A percentile compares a stretch with the other conserved stretches of the same genome.
These are phyloP conservation scores for Prunus mongolica DNA, from an alignment of 306 rosid genomes.

Conservation along the genomic window DNA sequence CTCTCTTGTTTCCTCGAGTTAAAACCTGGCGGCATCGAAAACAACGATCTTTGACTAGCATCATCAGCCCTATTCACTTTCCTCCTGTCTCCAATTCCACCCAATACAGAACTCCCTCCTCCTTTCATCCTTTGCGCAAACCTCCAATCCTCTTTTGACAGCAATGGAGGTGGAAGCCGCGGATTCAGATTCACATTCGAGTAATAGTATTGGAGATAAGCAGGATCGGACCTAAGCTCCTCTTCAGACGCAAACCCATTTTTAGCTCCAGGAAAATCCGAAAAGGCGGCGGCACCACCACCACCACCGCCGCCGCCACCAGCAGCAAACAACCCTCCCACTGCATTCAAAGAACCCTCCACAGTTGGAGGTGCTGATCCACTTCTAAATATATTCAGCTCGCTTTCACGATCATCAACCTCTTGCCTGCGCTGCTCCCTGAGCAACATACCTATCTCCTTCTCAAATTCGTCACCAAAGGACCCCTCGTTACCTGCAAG, in stretches of 20 bases:
- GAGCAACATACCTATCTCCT: conserved; percentile 80
- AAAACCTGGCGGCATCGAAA: conserved; percentile 75
- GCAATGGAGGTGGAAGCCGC: conserved; percentile 79
- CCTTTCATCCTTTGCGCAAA: conserved; percentile 68
- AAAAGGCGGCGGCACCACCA: conserved; percentile 14
- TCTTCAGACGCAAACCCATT: conserved; percentile 74
- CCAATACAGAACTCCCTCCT: conserved; percentile 60
- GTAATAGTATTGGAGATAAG: conserved; percentile 71
- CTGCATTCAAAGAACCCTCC: conserved; percentile 80
- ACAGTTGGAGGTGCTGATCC: conserved; percentile 95
- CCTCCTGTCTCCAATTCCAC: conserved; percentile 90
- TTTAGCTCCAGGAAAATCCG: conserved; percentile 47
- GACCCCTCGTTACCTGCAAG: conserved; percentile 74
- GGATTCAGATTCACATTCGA: conserved; percentile 84
- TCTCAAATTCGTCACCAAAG: conserved; percentile 83
- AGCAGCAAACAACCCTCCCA: conserved; percentile 66
- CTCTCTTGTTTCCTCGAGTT: conserved; percentile 52
- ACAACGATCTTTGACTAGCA: conserved; percentile 49
- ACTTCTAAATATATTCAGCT: conserved; percentile 72
- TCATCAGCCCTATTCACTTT: conserved; percentile 53
- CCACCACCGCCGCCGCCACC: conserved; percentile 14
- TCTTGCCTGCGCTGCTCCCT: conserved; percentile 77
- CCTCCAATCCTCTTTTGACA: conserved; percentile 92
- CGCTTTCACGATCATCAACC: conserved; percentile 64
- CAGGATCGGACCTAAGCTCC: conserved; percentile 92